Evolutionary conservation across 192 early-diverging fungal species (phyloP).

Genomic region (Coemansia sp.): DNA sequence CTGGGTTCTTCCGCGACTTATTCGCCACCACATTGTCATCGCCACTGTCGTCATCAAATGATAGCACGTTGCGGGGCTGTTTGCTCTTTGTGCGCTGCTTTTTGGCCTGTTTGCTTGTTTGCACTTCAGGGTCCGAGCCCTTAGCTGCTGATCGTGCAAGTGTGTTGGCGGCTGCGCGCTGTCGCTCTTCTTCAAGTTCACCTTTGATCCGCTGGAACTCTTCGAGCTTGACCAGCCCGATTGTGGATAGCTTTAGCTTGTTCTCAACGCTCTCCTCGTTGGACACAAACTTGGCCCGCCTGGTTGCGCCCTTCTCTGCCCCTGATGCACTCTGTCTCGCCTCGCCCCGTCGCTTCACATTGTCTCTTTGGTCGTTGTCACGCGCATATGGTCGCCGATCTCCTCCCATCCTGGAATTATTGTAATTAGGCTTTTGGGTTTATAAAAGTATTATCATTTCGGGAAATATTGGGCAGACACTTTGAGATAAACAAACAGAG

Average conservation of each 20-base stretch:
- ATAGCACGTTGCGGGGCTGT: conserved; percentile 64
- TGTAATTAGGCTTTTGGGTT: neutral
- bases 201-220: conserved; percentile 87
- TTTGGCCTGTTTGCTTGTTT: conserved; percentile 29
- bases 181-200: conserved; percentile 79
- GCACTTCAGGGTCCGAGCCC: neutral
- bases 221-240: conserved; percentile 84
- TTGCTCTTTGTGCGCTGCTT: conserved; percentile 63
- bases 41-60: conserved; percentile 61
- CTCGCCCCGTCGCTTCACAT: neutral
- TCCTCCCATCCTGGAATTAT: neutral
- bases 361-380: neutral
- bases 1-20: conserved; percentile 77
- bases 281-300: conserved; percentile 75
- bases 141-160: conserved; percentile 3
- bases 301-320: conserved; percentile 59
- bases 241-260: conserved; percentile 82
- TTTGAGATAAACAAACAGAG: too few relatives aligned
- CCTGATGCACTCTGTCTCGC: neutral
- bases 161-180: conserved; percentile 69
- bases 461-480: conserved; percentile 6
- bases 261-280: conserved; percentile 76
- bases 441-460: neutral
- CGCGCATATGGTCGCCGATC: conserved; percentile 4
- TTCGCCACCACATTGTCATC: conserved; percentile 13